phyloP scores from a whole-genome alignment of 1,284 basidiomycete species.

The Pseudozyma thailandica region DNA sequence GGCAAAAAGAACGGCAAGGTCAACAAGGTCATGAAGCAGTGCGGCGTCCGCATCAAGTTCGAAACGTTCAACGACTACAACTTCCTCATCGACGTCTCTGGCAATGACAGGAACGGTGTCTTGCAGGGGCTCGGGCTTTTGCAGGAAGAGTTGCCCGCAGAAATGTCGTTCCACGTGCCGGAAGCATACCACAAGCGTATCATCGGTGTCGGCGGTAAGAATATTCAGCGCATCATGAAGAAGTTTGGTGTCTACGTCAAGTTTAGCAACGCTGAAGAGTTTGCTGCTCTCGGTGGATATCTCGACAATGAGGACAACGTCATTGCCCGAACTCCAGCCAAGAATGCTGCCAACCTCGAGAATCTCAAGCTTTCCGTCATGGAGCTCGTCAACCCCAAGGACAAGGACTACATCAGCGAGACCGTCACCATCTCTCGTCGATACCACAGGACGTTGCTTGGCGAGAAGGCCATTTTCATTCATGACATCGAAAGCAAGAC shows the following conservation, averaged over 20 bases:
- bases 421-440: conserved; percentile 90
- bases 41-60: conserved; percentile 95
- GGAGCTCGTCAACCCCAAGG: conserved; percentile 97
- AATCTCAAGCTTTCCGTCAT: conserved; percentile 95
- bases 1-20: conserved; percentile 70
- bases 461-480: conserved; percentile 96
- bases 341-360: conserved; percentile 95
- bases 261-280: conserved; percentile 98
- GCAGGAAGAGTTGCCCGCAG: conserved; percentile 97
- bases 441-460: conserved; percentile 92
- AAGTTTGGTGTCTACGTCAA: conserved; percentile 99
- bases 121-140: conserved; percentile 87
- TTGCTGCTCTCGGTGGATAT: conserved; percentile 91
- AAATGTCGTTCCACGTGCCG: conserved; percentile 98
- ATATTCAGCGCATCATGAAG: conserved; percentile 99
- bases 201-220: conserved; percentile 97
- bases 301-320: conserved; percentile 99
- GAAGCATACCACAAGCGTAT: conserved; percentile 99
- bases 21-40: conserved; percentile 72
- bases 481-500: conserved; percentile 97
- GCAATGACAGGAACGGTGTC: conserved; percentile 73
- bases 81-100: conserved; percentile 87
- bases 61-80: conserved; percentile 99
- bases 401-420: conserved; percentile 95
- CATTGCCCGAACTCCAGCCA: conserved; percentile 93